Percentiles rank a stretch among this genome's conserved stretches.
Conservation (phyloP, 163 green algal genomes). For the Volvox carteri region DNA sequence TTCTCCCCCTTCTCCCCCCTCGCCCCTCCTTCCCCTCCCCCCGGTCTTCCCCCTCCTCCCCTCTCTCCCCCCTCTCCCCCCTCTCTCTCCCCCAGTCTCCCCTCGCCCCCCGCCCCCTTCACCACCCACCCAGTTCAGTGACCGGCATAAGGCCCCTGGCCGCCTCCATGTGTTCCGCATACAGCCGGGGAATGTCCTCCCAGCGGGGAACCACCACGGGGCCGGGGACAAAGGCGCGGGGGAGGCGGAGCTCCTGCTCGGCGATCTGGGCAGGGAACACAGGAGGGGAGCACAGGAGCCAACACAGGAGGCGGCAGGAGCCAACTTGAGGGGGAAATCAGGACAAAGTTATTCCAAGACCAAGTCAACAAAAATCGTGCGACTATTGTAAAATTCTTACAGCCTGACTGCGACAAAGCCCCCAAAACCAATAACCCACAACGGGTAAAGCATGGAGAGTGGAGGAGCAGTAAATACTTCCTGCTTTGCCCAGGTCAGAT, state of each 20-base stretch:
- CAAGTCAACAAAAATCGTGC: no score
- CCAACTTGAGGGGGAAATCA: no score
- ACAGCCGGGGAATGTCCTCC: constrained; percentile 20
- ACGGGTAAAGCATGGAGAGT: no score
- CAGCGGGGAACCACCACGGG: constrained; percentile 29
- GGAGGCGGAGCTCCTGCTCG: constrained; percentile 40
- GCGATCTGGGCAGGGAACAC: neutral
- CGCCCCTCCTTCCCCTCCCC: neutral
- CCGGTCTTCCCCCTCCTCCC: neutral
- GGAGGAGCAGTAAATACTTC: no score
- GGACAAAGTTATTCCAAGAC: no score
- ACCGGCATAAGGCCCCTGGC: constrained; percentile 37
- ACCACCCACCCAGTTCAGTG: neutral
- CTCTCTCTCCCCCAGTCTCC: neutral
- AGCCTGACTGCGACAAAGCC: no score
- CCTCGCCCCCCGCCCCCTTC: neutral
- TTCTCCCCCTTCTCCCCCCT: neutral
- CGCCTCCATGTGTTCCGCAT: constrained; percentile 34
- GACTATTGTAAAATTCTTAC: no score
- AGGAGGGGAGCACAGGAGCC: neutral
- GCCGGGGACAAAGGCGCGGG: constrained; percentile 11
- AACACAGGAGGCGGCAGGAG: no score
- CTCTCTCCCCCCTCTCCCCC: neutral
- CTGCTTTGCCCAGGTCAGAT: no score
- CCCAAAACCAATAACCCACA: no score